phyloP scores from a whole-genome alignment of 768 basidiomycete genomes.

The Boletus speciosus region DNA sequence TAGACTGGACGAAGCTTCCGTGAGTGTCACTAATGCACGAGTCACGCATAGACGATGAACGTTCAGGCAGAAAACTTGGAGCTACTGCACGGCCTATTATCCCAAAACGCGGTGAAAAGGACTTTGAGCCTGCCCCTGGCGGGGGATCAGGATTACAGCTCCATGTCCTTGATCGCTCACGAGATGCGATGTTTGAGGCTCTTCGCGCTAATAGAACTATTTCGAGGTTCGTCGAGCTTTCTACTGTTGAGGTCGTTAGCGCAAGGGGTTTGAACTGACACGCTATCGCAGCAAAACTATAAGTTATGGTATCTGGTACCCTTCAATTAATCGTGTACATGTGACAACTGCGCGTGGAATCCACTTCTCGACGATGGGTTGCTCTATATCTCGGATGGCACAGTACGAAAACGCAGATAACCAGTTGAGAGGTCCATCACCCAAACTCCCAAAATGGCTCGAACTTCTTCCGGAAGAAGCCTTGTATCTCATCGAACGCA shows the following conservation, averaged over 20 bases:
- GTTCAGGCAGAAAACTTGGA: slow-evolving; percentile 18
- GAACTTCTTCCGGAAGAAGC: slow-evolving; percentile 95
- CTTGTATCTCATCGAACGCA: slow-evolving; percentile 89
- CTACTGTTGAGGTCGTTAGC: not conserved
- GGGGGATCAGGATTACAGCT: slow-evolving; percentile 73
- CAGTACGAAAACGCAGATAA: slow-evolving; percentile 29
- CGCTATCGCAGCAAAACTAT: slow-evolving; percentile 56
- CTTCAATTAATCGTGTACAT: slow-evolving; percentile 57
- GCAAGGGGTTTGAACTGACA: not conserved
- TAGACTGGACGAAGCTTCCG: slow-evolving; percentile 83
- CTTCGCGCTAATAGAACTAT: slow-evolving; percentile 70
- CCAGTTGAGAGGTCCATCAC: not conserved
- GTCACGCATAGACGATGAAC: slow-evolving; percentile 4
- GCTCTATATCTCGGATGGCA: slow-evolving; percentile 57
- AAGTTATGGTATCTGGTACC: slow-evolving; percentile 81
- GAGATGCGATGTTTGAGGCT: slow-evolving; percentile 85
- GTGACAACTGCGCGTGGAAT: slow-evolving; percentile 78
- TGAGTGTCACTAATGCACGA: slow-evolving; percentile 28
- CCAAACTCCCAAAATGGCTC: slow-evolving; percentile 58
- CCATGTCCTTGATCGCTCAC: slow-evolving; percentile 73
- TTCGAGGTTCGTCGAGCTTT: slow-evolving; percentile 53
- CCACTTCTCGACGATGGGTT: slow-evolving; percentile 78
- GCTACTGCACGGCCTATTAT: slow-evolving; percentile 61
- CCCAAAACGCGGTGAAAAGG: slow-evolving; percentile 96
- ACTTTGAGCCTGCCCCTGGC: slow-evolving; percentile 78